Evolutionary conservation across 2,329 filamentous ascomycete species (phyloP), one percentile per base, ranked within the genome.

Genomic region (Fonsecaea multimorphosa): DNA sequence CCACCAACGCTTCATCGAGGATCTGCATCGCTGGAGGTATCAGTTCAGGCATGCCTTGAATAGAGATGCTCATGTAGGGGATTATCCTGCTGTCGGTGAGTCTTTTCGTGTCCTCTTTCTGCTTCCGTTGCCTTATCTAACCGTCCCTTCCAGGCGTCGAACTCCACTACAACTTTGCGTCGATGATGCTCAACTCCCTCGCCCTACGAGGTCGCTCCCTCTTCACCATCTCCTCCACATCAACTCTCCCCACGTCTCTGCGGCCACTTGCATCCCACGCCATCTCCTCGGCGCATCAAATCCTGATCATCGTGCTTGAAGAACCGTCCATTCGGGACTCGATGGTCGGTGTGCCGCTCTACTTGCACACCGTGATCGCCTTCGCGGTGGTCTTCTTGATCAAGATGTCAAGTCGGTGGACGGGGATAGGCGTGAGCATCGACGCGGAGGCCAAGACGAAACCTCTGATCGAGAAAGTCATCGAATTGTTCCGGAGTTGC

Each of bases 101-200:
- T 31, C 29, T 40, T n/a, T 31, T 29, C 52, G 22, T 38, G 22
- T 11, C 36, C 31, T 8, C 31, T 24, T 2, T n/a, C 27, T 22
- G 24, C 14, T 11, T 29, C 3, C 29, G 3, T 14, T 22, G 2
- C 24, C 22, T 11, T 32, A 14, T 29, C 19, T 60, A 53, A 49
- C 22, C 7, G 4, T 44, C 31, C 19, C 49, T 22, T 36, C 12
- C 80, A 72, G 82, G 82, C 1, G 82, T 83, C 19, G 79, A 83
- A 3, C 73, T 85, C 8, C 83, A 85, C 71, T 83, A 82, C 68
- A 80, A 85, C 67, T 83, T 85, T 61, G 82, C 82, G 24, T 83
- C 83, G 67, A 81, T 85, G 54, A 82, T 85, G 67, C 78, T 85
- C 22, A 83, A 84, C 68, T 80, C 78, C 5, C 76, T 80, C 27